These are phyloP conservation scores for Diaporthe velutina DNA, from an alignment of 2,329 filamentous ascomycete genomes.

Conservation along the genomic window DNA sequence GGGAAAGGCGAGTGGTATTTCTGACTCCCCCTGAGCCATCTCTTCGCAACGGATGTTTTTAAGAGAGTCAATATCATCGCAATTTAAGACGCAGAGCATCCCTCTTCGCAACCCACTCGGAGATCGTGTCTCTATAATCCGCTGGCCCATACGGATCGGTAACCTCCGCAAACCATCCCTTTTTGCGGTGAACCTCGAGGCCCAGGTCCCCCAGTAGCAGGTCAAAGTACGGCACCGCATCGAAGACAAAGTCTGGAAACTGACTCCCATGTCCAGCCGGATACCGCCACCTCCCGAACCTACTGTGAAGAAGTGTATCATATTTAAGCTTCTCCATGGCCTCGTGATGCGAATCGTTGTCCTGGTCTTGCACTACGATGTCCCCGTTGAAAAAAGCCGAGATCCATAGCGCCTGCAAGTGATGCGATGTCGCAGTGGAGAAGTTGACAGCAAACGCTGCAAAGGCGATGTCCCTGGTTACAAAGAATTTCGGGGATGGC, in stretches of 20 bases:
- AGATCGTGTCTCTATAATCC: conserved; percentile 67
- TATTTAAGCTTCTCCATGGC: conserved; percentile 59
- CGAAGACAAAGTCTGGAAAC: conserved; percentile 80
- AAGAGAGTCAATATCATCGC: background rate
- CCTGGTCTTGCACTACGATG: conserved; percentile 48
- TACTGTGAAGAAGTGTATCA: conserved; percentile 73
- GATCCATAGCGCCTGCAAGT: conserved; percentile 72
- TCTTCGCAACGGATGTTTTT: background rate
- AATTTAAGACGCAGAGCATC: no score
- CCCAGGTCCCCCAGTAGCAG: conserved; percentile 75
- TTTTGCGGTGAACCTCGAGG: conserved; percentile 68
- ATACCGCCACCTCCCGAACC: conserved; percentile 79
- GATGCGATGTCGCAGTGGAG: conserved; percentile 55
- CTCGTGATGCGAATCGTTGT: conserved; percentile 40
- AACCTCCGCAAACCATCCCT: conserved; percentile 63
- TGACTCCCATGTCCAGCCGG: conserved; percentile 68
- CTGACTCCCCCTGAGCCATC: background rate
- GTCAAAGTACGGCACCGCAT: conserved; percentile 81
- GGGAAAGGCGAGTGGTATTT: background rate
- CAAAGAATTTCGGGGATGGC: conserved; percentile 52
- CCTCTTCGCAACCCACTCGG: conserved; percentile 59
- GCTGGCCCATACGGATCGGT: conserved; percentile 69
- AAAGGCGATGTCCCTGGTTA: conserved; percentile 59
- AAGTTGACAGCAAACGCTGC: conserved; percentile 59
- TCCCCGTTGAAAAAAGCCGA: conserved; percentile 72